Evolutionary conservation across 805 yeast species (phyloP), one percentile per base, ranked within the genome.

Genomic region (Hanseniaspora nectarophila): DNA sequence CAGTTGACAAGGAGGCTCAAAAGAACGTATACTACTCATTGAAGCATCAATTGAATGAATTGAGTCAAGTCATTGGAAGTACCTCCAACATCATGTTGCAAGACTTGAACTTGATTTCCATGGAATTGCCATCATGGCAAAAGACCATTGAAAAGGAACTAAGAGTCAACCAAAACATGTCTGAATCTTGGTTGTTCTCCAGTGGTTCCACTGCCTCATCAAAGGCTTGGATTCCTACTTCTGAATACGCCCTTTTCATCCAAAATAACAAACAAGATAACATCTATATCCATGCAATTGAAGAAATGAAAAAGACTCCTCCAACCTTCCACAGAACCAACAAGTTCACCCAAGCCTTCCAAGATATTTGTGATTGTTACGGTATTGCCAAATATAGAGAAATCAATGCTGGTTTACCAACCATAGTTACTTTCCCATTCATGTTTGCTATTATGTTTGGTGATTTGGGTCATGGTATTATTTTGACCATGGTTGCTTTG

Each of bases 361-460:
- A 82, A 64, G 70, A 72, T 57, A 82, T 82, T 57, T 76, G 78
- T 59, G 88, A 82, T 63, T 83, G 86, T n/a, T 82, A 82, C 59
- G 88, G 88, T 60, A 74, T 81, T 52, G 85, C 87, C 10, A 78
- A 85, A 21, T 82, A 82, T 60, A 78, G 78, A 60, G 89, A 82
- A 64, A 80, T 82, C 10, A 82, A 82, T 60, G 85, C 89, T 9
- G 87, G 86, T 52, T 71, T 82, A 55, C 81, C 89, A 16, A 78
- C 88, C 1, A 73, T 81, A 38, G 79, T 81, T 16, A 82, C 89
- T 0, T 82, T 82, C 67, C 89, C 89, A 15, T 82, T 82, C 62
- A 79, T 82, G 85, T 82, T 82, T 67, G 87, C 89, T 16, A 79
- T 82, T 56, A 82, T 82, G 89, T 82, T 82, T 68, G 89, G 89